Evolutionary conservation across 164 flowering plant genomes (phyloP), one percentile per base, ranked within the genome.

Genomic region (Magnolia officinalis): DNA sequence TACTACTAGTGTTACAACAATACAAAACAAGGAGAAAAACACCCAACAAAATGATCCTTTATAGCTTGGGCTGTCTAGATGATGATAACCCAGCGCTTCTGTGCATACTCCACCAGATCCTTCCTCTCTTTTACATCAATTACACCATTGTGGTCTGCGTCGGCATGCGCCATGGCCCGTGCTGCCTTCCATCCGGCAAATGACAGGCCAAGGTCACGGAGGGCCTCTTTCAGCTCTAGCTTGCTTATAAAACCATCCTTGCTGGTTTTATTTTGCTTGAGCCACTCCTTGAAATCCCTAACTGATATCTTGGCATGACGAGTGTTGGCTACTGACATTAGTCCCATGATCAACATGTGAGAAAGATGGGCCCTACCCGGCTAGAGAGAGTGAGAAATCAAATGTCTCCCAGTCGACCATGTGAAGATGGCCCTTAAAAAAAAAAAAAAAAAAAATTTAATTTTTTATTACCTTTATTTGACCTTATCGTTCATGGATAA

Each of bases 141-240:
- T 24, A 24, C 29, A 14, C 73, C 67, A 37, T 75, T 59, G 6
- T 58, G 45, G n/a, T 75, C 37, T 19, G 1, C 14, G 31, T 75
- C 78, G 11, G 52, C 66, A 10, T 55, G 63, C 20, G 58, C 37
- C 59, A 75, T 59, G 51, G 65, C 78, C 72, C 16, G 2, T 26
- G 19, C 9, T 51, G 77, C 64, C 72, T 55, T 75, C 78, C 78
- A 75, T 55, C 72, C 16, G 0, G 67, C 20, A 26, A 75, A 75
- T 72, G 73, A 75, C 72, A 58, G 24, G n/a, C 19, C 23, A 50
- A 75, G 20, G 21, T 67, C 29, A 45, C 63, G 29, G 52, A 75
- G 19, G 1, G 78, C 73, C 8, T 68, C 37, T 26, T 67, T 18
- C 55, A 75, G 65, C 55, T 75, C 78, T 9, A 69, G 58, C 26